These are phyloP conservation scores for Neolentinus lepideus DNA, from an alignment of 1,284 basidiomycete species.

Conservation along the genomic window DNA sequence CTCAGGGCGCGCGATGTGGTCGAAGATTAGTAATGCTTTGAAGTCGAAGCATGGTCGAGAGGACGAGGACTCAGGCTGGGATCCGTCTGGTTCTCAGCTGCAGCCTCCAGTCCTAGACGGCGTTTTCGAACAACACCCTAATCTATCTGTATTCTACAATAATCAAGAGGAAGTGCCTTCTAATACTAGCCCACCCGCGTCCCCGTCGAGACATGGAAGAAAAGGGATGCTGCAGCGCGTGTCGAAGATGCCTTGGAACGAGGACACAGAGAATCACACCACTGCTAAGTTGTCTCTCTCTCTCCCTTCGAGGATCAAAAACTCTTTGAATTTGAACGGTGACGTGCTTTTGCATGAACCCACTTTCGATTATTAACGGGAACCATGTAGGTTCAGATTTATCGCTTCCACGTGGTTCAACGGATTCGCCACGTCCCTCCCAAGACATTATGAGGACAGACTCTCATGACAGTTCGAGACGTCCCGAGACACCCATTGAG, in stretches of 20 bases:
- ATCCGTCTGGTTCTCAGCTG: conserved; percentile 13
- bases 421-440: conserved; percentile 22
- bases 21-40: conserved; percentile 49
- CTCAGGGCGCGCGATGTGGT: conserved; percentile 40
- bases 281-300: conserved; percentile 33
- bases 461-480: conserved; percentile 13
- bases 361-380: conserved; percentile 1
- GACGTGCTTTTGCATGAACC: conserved; percentile 21
- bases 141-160: conserved; percentile 47
- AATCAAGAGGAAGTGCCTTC: conserved; percentile 28
- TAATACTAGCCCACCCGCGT: conserved; percentile 38
- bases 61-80: conserved; percentile 31
- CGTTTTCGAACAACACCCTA: conserved; percentile 51
- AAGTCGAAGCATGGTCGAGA: conserved; percentile 28
- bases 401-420: conserved; percentile 30
- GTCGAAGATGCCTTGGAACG: conserved; percentile 19
- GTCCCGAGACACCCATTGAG: conserved; percentile 19
- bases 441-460: conserved; percentile 14
- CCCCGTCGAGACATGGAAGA: conserved; percentile 28
- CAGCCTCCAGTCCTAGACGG: conserved; percentile 31
- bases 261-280: conserved; percentile 15
- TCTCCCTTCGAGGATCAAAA: conserved; percentile 52
- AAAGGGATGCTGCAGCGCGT: conserved; percentile 29
- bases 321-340: conserved; percentile 33
- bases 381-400: conserved; percentile 37